Percentiles rank a stretch among this genome's conserved stretches.
Evolutionary conservation across 2,329 filamentous ascomycete species (phyloP).

Genomic region (Ascochyta viciae-villosae): DNA sequence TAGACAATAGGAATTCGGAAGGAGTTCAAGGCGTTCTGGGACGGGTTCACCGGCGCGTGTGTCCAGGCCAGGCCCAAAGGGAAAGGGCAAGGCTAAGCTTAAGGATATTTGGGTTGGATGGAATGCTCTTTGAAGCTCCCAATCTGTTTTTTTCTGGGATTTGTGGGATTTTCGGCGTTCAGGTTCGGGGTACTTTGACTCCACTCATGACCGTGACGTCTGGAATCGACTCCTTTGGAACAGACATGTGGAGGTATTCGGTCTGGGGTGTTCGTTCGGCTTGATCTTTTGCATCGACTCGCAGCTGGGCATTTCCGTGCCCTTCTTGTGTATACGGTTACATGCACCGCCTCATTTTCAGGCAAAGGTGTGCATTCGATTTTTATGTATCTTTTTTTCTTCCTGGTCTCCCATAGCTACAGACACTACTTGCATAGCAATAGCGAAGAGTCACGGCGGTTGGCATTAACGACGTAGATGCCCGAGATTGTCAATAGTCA

Average conservation of each 20-base stretch:
- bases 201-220: constrained; percentile 21
- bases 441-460: constrained; percentile 7
- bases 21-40: constrained; percentile 49
- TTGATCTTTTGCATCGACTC: constrained; percentile 16
- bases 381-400: background rate
- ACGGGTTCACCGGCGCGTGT: constrained; percentile 37
- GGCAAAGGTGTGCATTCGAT: constrained; percentile 11
- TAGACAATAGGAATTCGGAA: constrained; percentile 50
- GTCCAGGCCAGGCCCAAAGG: constrained; percentile 41
- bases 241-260: constrained; percentile 16
- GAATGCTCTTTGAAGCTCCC: constrained; percentile 44
- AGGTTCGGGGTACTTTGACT: constrained; percentile 18
- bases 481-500: constrained; percentile 8
- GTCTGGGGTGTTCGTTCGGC: constrained; percentile 12
- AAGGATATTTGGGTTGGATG: constrained; percentile 46
- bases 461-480: constrained; percentile 2
- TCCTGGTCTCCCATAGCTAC: background rate
- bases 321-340: constrained; percentile 15
- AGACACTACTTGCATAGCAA: constrained; percentile 14
- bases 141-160: constrained; percentile 36
- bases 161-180: constrained; percentile 28
- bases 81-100: constrained; percentile 43
- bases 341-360: constrained; percentile 1
- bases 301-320: constrained; percentile 6
- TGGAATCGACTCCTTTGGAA: constrained; percentile 16